These are phyloP conservation scores for Oleoguttula mirabilis DNA, from an alignment of 495 filamentous ascomycete species.

Conservation along the genomic window DNA sequence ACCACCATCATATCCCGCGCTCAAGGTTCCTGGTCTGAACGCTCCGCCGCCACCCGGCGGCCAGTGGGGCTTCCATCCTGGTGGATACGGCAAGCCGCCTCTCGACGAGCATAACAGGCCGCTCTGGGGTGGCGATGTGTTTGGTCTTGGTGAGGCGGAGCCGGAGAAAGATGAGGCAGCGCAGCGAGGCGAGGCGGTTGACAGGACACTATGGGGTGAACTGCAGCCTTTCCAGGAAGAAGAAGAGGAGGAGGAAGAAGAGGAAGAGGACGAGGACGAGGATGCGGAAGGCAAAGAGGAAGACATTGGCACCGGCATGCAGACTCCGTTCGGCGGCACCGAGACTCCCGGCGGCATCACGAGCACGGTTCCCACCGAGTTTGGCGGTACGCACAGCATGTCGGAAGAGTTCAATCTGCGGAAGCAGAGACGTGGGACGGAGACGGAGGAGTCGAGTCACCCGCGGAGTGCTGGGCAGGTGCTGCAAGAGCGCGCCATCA, in stretches of 20 bases:
- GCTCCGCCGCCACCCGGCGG: slow-evolving; percentile 91
- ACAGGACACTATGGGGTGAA: slow-evolving; percentile 86
- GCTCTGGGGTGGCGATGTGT: slow-evolving; percentile 86
- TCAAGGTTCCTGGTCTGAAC: slow-evolving; percentile 90
- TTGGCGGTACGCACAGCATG: slow-evolving; percentile 57
- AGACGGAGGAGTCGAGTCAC: slow-evolving; percentile 59
- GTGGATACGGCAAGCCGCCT: slow-evolving; percentile 91
- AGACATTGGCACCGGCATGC: slow-evolving; percentile 48
- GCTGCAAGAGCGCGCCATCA: slow-evolving; percentile 72
- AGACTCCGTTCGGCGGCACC: slow-evolving; percentile 56
- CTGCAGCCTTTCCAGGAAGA: slow-evolving; percentile 72
- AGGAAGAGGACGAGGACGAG: slow-evolving; percentile 28
- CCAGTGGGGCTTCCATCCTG: slow-evolving; percentile 88
- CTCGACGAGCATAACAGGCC: slow-evolving; percentile 84
- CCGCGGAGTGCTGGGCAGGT: slow-evolving; percentile 77
- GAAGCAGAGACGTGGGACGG: slow-evolving; percentile 72
- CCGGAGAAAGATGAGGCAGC: slow-evolving; percentile 37
- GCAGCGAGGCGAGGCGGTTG: slow-evolving; percentile 61
- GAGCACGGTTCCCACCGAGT: slow-evolving; percentile 67
- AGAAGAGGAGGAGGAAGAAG: slow-evolving; percentile 68
- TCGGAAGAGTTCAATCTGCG: slow-evolving; percentile 84
- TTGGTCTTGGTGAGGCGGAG: slow-evolving; percentile 56
- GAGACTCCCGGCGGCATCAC: slow-evolving; percentile 74
- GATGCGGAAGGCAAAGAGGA: slow-evolving; percentile 39
- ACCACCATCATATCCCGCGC: slow-evolving; percentile 80